These are phyloP conservation scores for Dactylellina parvicollis DNA, from an alignment of 2,329 filamentous ascomycete genomes.

Conservation along the genomic window DNA sequence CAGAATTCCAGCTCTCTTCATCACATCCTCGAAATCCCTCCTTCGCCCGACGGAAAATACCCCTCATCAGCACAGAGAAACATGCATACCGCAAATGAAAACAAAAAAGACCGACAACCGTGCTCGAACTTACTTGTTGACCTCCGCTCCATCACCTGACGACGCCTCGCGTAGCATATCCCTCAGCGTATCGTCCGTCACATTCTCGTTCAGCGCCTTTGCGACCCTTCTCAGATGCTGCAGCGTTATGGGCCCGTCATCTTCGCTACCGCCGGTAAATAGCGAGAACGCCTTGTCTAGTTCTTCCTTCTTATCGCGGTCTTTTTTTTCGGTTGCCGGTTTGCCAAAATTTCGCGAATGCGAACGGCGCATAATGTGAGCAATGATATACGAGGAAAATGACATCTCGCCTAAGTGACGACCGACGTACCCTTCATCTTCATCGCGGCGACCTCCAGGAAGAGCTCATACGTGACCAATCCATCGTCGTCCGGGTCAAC, in stretches of 20 bases:
- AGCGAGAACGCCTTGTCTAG: conserved; percentile 83
- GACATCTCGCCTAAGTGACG: no score
- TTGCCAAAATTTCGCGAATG: not conserved
- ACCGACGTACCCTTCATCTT: conserved; percentile 73
- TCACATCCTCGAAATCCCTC: conserved; percentile 86
- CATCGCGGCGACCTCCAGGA: conserved; percentile 86
- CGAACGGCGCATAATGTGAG: not conserved
- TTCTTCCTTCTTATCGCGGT: conserved; percentile 71
- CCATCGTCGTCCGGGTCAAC: conserved; percentile 85
- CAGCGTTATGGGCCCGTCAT: conserved; percentile 76
- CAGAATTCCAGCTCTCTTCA: conserved; percentile 85
- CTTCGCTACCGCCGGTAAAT: conserved; percentile 71
- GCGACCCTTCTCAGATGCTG: conserved; percentile 81
- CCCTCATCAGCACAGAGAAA: not conserved
- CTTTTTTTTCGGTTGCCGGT: conserved; percentile 56
- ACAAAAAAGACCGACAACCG: not conserved
- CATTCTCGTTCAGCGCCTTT: conserved; percentile 81
- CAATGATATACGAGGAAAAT: no score
- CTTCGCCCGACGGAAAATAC: conserved; percentile 60
- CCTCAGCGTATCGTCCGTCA: conserved; percentile 81
- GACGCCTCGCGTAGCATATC: conserved; percentile 97
- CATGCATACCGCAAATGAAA: not conserved
- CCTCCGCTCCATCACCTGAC: conserved; percentile 74
- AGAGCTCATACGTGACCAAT: conserved; percentile 79
- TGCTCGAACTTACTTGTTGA: conserved; percentile 65